Evolutionary conservation across 495 filamentous ascomycete species (phyloP), one percentile per base, ranked within the genome.

Genomic region (Jackrogersella multiformis): DNA sequence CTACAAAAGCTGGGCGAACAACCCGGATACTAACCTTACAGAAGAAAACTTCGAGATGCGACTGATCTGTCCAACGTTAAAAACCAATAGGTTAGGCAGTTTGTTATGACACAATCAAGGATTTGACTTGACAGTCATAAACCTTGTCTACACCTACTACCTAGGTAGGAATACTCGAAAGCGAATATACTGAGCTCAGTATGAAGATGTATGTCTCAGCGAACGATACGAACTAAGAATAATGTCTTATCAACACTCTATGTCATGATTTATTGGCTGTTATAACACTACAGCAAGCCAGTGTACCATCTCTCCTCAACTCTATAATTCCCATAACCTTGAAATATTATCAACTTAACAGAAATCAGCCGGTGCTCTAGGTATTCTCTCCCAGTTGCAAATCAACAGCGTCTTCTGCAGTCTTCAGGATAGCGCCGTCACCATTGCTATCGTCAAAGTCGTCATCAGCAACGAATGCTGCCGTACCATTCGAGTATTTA

Each of bases 401-500:
- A 49, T 28, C 24, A 30, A 30, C 8, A 18, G 4, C 49, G 5
- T 38, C 30, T 18, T 44, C 41, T 16, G 13, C 7, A 20, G n/a
- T 10, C 26, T 21, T n/a, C 24, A n/a, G 30, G n/a, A 32, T 34
- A 54, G 36, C 44, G 15, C 66, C 55, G 10, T 59, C 59, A 16
- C 68, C 73, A 46, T 77, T 72, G 53, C 59, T 60, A 26, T 81
- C 75, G 34, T 78, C 75, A 1, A 39, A 59, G 6, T 52, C 58
- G 7, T 68, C 68, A 2, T 71, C 73, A 23, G 79, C 64, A 10
- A 80, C 63, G 28, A 79, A 83, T 4, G 81, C 78, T 0, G 81
- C 81, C 1, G 79, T 79, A 7, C 81, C 80, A 18, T 76, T 76
- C 0, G 76, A 76, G 61, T 80, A 83, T 63, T 74, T 77, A n/a